These are phyloP conservation scores for Talaromyces pinophilus DNA, from an alignment of 2,329 filamentous ascomycete species.

Conservation along the genomic window DNA sequence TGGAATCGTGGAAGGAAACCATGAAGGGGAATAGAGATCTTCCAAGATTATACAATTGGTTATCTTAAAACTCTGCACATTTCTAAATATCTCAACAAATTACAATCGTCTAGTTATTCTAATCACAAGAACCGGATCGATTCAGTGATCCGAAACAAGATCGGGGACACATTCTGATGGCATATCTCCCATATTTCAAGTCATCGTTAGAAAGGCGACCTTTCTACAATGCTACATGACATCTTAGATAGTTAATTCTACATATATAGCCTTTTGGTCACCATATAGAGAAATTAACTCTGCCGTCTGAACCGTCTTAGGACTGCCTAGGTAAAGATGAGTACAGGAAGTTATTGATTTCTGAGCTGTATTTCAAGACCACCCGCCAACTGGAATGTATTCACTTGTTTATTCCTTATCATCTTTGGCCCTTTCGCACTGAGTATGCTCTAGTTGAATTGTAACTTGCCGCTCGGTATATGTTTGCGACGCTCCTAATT, in stretches of 20 bases:
- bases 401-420: not conserved
- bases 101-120: no score
- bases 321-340: not conserved
- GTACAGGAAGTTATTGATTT: no score
- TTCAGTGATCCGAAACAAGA: no score
- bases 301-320: not conserved
- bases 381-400: not conserved
- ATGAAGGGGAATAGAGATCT: no score
- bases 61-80: no score
- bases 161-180: not conserved
- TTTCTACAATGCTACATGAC: not conserved
- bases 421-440: not conserved
- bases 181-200: not conserved
- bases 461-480: not conserved
- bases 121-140: no score
- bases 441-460: not conserved
- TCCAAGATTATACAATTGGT: no score
- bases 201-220: not conserved
- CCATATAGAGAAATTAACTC: not conserved
- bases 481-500: not conserved
- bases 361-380: no score
- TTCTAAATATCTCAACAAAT: no score
- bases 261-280: not conserved
- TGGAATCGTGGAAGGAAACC: no score
- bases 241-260: not conserved